A percentile compares a stretch with the other conserved stretches of the same genome.
Conservation (phyloP, 2,329 filamentous ascomycete species). For the Colletotrichum graminicola region DNA sequence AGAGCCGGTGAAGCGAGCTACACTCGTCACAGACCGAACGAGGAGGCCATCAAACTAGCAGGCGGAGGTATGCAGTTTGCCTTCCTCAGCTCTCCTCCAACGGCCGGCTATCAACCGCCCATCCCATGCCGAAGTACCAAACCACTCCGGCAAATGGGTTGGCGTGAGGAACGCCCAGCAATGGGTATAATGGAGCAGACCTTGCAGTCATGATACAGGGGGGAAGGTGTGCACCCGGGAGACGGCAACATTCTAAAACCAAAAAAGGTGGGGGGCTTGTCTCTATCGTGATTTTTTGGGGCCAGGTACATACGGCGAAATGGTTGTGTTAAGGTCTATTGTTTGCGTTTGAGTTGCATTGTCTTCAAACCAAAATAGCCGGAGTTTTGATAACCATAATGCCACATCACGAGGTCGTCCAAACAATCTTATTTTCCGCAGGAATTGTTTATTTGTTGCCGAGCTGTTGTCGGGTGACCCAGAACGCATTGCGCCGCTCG, state of each 20-base stretch:
- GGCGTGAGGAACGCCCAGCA: not conserved
- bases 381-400: conserved; percentile 38
- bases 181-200: conserved; percentile 3
- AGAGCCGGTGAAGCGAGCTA: not conserved
- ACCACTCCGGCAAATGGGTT: not conserved
- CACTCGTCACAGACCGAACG: conserved; percentile 37
- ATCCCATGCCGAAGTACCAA: not conserved
- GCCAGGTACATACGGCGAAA: conserved; percentile 15
- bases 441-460: conserved; percentile 10
- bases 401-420: not conserved
- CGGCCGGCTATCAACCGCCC: not conserved
- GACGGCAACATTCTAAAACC: not conserved
- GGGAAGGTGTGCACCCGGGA: not conserved
- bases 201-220: not conserved
- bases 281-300: conserved; percentile 1
- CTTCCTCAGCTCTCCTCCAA: not conserved
- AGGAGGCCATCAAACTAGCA: conserved; percentile 31
- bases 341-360: conserved; percentile 23
- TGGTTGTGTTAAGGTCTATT: conserved; percentile 27
- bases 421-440: not conserved
- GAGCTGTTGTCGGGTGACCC: not conserved
- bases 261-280: not conserved
- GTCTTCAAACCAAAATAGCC: conserved; percentile 26
- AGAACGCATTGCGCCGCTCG: not conserved
- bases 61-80: not conserved